Evolutionary conservation across 2,329 filamentous ascomycete genomes (phyloP).

Genomic region (Penicillium hordei): DNA sequence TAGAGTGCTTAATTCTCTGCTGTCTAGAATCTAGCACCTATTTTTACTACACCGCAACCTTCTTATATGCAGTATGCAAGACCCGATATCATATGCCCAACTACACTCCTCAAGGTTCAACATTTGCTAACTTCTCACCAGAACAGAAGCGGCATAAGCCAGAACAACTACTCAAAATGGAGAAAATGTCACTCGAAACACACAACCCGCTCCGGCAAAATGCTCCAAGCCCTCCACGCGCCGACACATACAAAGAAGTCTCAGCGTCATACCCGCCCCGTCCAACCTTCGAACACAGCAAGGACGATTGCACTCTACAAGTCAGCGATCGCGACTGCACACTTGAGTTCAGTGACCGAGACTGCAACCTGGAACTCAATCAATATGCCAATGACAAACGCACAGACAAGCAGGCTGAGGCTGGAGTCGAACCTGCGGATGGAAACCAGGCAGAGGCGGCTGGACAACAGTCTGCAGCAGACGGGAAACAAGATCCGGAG

Average conservation of each 20-base stretch:
- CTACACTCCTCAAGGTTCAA: not conserved
- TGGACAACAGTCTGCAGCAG: not conserved
- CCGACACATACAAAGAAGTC: slow-evolving; percentile 8
- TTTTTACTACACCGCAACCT: not conserved
- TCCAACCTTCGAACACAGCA: not conserved
- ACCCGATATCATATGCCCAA: not conserved
- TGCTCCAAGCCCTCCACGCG: not conserved
- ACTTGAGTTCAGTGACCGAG: slow-evolving; percentile 1
- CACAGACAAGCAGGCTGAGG: not conserved
- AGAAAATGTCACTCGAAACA: slow-evolving; percentile 1
- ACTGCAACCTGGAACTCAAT: slow-evolving; percentile 3
- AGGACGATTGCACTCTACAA: not conserved
- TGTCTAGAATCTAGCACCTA: not conserved
- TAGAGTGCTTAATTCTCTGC: not conserved
- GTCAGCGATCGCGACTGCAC: slow-evolving; percentile 5
- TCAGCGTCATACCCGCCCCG: not conserved
- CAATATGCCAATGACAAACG: slow-evolving; percentile 1
- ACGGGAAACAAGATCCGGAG: not conserved
- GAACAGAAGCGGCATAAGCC: not conserved
- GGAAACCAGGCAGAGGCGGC: not conserved
- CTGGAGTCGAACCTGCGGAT: not conserved
- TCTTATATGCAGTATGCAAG: not conserved
- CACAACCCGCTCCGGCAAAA: slow-evolving; percentile 1
- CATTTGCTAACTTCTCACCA: not conserved
- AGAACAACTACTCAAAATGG: not conserved